Conservation (phyloP, 1,284 basidiomycete species). For the Apiotrichum veenhuisii region DNA sequence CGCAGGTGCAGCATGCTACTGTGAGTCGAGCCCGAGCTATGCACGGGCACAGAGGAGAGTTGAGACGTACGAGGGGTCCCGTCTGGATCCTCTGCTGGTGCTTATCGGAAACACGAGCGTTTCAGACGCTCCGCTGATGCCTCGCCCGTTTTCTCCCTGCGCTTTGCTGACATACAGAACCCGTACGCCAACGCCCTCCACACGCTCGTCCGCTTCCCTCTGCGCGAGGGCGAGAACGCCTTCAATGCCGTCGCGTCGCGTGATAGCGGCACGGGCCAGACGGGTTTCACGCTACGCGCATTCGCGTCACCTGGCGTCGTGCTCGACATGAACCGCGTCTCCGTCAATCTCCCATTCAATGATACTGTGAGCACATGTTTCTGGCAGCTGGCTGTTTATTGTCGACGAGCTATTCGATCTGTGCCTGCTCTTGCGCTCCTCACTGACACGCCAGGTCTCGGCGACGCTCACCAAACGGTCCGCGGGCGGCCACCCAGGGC, state of each 20-base stretch:
- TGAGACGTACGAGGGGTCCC: too few relatives aligned
- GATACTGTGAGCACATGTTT: constrained; percentile 22
- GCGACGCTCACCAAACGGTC: constrained; percentile 65
- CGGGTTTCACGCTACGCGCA: constrained; percentile 42
- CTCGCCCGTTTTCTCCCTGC: background rate
- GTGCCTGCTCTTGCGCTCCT: too few relatives aligned
- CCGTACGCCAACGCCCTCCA: constrained; percentile 73
- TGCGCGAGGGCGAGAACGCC: constrained; percentile 23
- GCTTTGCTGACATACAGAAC: constrained; percentile 12
- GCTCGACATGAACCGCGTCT: constrained; percentile 30
- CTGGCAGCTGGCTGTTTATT: too few relatives aligned
- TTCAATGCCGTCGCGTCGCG: constrained; percentile 33
- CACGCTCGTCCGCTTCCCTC: constrained; percentile 54
- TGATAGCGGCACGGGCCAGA: constrained; percentile 35
- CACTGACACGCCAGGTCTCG: constrained; percentile 57
- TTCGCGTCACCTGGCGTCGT: constrained; percentile 25
- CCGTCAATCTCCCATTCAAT: constrained; percentile 31
- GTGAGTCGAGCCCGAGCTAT: background rate
- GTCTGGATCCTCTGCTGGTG: too few relatives aligned
- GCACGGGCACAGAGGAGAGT: too few relatives aligned
- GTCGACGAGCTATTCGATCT: too few relatives aligned
- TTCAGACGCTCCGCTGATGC: too few relatives aligned
- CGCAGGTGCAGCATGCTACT: constrained; percentile 10
- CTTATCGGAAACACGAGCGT: too few relatives aligned
- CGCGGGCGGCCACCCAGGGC: constrained; percentile 75